phyloP scores from a whole-genome alignment of 2,329 filamentous ascomycete genomes.

The Fusarium dimerum region DNA sequence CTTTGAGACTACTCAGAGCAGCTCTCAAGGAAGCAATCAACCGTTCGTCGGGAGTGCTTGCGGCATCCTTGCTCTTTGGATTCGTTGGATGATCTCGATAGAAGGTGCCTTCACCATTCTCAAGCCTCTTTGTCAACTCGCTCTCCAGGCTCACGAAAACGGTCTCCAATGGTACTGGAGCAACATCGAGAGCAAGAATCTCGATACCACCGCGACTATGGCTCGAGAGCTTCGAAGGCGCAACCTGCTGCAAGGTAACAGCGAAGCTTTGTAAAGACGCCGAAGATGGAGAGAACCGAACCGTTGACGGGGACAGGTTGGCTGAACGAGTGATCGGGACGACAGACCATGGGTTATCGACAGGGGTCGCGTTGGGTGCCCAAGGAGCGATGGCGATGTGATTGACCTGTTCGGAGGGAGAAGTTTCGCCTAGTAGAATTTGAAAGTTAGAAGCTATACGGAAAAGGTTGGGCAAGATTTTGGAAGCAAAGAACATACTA shows the following conservation, averaged over 20 bases:
- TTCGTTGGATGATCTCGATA: slow-evolving; percentile 61
- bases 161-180: slow-evolving; percentile 77
- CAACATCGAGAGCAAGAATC: slow-evolving; percentile 78
- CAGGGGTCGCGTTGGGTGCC: slow-evolving; percentile 58
- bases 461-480: too few species aligned
- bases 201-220: slow-evolving; percentile 79
- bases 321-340: slow-evolving; percentile 71
- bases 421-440: slow-evolving; percentile 33
- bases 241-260: slow-evolving; percentile 68
- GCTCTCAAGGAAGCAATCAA: slow-evolving; percentile 69
- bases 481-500: slow-evolving; percentile 43
- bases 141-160: slow-evolving; percentile 86
- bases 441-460: neutral
- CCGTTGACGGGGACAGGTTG: slow-evolving; percentile 71
- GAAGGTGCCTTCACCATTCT: slow-evolving; percentile 82
- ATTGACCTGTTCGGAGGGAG: slow-evolving; percentile 44
- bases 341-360: slow-evolving; percentile 79
- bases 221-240: slow-evolving; percentile 73
- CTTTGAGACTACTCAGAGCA: slow-evolving; percentile 69
- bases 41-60: slow-evolving; percentile 52
- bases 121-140: slow-evolving; percentile 74
- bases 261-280: slow-evolving; percentile 78
- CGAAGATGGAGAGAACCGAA: slow-evolving; percentile 75
- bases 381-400: slow-evolving; percentile 76
- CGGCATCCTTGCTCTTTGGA: slow-evolving; percentile 39